Evolutionary conservation across 495 filamentous ascomycete genomes (phyloP), one percentile per base, ranked within the genome.

Genomic region (Melanomma pulvis-pyrius): DNA sequence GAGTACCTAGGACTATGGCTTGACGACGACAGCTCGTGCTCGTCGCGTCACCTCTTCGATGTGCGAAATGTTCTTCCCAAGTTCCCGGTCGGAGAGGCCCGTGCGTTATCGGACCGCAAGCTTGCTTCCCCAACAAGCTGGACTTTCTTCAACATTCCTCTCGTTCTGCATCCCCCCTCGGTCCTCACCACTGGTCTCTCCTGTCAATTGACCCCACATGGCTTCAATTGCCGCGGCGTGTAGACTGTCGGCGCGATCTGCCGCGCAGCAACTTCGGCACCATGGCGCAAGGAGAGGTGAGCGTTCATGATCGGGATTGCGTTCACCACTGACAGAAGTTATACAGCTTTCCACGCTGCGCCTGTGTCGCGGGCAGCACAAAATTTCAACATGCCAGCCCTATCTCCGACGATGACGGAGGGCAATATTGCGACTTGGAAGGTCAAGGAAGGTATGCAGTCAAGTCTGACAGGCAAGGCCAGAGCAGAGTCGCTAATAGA

Each of bases 361-460:
- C 76, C 83, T n/a, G 74, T 79, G 9, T 75, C 74, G 29, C 78
- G 85, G 63, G 90, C 87, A 19, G 90, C 90, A 15, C 86, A 89
- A 53, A 91, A 90, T 69, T 89, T 92, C 74, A 90, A 86, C 30
- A 93, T 93, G 91, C 90, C 90, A 5, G 90, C 90, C n/a, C 79
- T 93, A 55, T 91, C 88, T 21, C 90, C 90, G 26, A 93, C 90
- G 13, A 93, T 93, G 90, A 93, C 90, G 46, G 90, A 93, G 74
- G 90, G 90, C 25, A 91, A 90, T 71, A 92, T 93, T 69, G 82
- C 87, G 24, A 82, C 71, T 56, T 93, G 90, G 90, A 88, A 83
- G 70, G 79, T 92, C 47, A 91, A 90, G 70, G 90, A 92, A 79
- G 89, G 88, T 83, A 71, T 28, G 24, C 22, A 46, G 32, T 17